phyloP scores from a whole-genome alignment of 1,139 yeast species.

The Pichia cactophila region DNA sequence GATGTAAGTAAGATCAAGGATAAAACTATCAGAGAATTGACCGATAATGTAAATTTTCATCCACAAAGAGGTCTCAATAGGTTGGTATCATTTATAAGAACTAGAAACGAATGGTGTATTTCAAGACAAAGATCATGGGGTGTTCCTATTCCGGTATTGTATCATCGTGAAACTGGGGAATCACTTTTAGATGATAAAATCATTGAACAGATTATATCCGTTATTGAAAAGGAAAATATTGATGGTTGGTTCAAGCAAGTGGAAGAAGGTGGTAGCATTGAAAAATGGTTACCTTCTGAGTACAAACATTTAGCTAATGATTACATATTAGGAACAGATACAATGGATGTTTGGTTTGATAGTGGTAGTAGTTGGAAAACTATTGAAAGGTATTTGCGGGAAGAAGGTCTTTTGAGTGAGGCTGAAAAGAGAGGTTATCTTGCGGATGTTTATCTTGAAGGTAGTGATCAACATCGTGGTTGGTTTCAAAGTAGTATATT shows the following conservation, averaged over 20 bases:
- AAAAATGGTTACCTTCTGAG: slow-evolving; percentile 64
- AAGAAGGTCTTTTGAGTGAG: slow-evolving; percentile 25
- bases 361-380: slow-evolving; percentile 92
- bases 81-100: slow-evolving; percentile 60
- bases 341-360: slow-evolving; percentile 99
- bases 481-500: slow-evolving; percentile 96
- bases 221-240: slow-evolving; percentile 50
- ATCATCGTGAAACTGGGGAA: slow-evolving; percentile 49
- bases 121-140: slow-evolving; percentile 99
- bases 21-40: slow-evolving; percentile 51
- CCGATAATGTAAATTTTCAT: slow-evolving; percentile 51
- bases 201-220: slow-evolving; percentile 46
- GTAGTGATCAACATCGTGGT: slow-evolving; percentile 96
- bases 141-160: slow-evolving; percentile 89
- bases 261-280: slow-evolving; percentile 35
- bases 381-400: slow-evolving; percentile 35
- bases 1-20: slow-evolving; percentile 70
- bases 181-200: slow-evolving; percentile 48
- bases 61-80: slow-evolving; percentile 72
- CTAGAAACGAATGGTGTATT: slow-evolving; percentile 94
- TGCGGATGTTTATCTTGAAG: slow-evolving; percentile 84
- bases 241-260: slow-evolving; percentile 67
- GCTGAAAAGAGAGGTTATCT: slow-evolving; percentile 33
- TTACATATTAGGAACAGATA: slow-evolving; percentile 67
- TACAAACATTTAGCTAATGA: slow-evolving; percentile 32